A percentile compares a stretch with the other conserved stretches of the same genome.
Evolutionary conservation across 179 eudicot species (phyloP).

Genomic region (Pouteria campechiana): DNA sequence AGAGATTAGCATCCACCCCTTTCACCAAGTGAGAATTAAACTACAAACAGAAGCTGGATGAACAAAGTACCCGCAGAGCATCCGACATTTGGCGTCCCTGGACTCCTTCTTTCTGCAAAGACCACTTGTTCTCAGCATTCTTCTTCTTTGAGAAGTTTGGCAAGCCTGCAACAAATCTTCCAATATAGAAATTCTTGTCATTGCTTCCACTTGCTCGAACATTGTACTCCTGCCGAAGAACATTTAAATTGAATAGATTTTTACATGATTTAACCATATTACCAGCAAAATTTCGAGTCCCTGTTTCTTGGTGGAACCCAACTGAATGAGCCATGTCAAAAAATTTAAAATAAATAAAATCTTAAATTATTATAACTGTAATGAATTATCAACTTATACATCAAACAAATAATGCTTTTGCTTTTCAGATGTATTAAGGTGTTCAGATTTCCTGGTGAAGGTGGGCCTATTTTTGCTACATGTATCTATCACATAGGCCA

Average conservation of each 20-base stretch:
- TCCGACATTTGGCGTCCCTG: slow-evolving; percentile 70
- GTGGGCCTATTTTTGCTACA: too few relatives aligned
- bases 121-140: slow-evolving; percentile 72
- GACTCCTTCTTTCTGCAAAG: slow-evolving; percentile 74
- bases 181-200: slow-evolving; percentile 84
- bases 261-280: too few relatives aligned
- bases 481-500: too few relatives aligned
- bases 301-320: too few relatives aligned
- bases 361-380: too few relatives aligned
- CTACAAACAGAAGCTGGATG: not conserved
- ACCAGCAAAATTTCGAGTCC: too few relatives aligned
- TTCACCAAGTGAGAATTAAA: not conserved
- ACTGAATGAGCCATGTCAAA: not conserved
- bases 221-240: slow-evolving; percentile 90
- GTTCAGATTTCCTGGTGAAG: too few relatives aligned
- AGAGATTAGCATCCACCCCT: too few relatives aligned
- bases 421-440: too few relatives aligned
- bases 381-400: too few relatives aligned
- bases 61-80: slow-evolving; percentile 51
- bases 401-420: too few relatives aligned
- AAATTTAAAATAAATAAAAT: not conserved
- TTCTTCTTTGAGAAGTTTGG: slow-evolving; percentile 85
- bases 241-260: too few relatives aligned
- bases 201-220: slow-evolving; percentile 50
- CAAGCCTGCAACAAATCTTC: slow-evolving; percentile 70